Base-by-base conservation (phyloP, 75 land plant genomes). In the Cunninghamia lanceolata region DNA sequence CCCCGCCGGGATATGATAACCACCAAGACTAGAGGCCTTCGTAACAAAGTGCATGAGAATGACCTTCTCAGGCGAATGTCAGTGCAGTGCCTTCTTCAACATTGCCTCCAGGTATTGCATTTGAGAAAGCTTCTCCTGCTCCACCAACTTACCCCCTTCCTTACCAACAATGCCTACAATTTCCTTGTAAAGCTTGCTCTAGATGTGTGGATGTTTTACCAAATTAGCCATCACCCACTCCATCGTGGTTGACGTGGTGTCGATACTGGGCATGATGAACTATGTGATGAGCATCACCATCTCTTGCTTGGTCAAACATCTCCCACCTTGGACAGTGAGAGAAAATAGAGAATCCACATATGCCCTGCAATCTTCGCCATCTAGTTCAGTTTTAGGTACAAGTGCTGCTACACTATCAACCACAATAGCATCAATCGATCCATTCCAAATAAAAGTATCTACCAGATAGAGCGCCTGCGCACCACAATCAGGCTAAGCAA, bases 211-310 rank as follows among this genome's bases (percentile, higher is more conserved):
- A 82, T 86, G 36, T 53, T 68, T 71, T 74, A 92, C 87, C 32
- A 92, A 71, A 66, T 89, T 85, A 13, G 91, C 92, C 84, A 91
- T 79, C n/a, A 46, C 35, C 92, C 92, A 91, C 73, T 92, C 87
- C 13, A 92, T 56, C n/a, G 83, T 47, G 14, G 79, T 77, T 5
- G 86, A 53, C 16, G 90, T 87, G 11, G 85, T 91, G 32, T 89
- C 92, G 6, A 85, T 84, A 7, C 88, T 85, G 30, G 89, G 89
- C 17, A 38, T 53, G 38, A 91, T 21, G 47, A 91, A 83, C 71
- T 91, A 89, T 10, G 78, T 13, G 70, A 86, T 84, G 43, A 87
- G 86, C 32, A 36, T 56, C 28, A 87, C 86, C 54, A 87, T 3
- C 0, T 87, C 88, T 17, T n/a, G n/a, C n/a, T n/a, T n/a, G n/a